Percentiles rank a stretch among this genome's conserved stretches.
Conservation (phyloP, 306 rosid species). For the Gillenia trifoliata region DNA sequence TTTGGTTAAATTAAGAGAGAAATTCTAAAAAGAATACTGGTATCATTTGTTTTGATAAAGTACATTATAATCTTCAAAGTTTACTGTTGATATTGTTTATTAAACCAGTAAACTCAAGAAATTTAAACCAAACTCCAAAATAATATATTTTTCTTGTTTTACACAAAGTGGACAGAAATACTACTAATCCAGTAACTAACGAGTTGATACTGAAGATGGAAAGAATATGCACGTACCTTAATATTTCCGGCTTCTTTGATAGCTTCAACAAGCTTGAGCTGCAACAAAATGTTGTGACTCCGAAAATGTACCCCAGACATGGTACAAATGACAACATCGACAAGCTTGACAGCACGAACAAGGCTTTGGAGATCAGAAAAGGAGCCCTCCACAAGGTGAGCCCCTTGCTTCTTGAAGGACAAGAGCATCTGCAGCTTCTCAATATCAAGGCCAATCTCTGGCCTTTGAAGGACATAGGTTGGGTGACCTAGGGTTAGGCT, state of each 20-base stretch:
- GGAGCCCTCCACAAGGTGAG: conserved; percentile 57
- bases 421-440: conserved; percentile 61
- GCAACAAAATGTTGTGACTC: conserved; percentile 59
- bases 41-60: no score
- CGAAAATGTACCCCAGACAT: conserved; percentile 79
- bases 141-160: no score
- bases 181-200: no score
- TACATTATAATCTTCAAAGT: no score
- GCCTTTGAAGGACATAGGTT: conserved; percentile 61
- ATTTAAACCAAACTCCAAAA: no score
- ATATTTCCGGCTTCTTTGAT: conserved; percentile 72
- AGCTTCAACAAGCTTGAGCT: conserved; percentile 81
- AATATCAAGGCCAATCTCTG: conserved; percentile 62
- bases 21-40: no score
- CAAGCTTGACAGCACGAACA: conserved; percentile 61
- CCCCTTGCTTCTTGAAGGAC: conserved; percentile 70
- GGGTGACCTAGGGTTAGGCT: conserved; percentile 61
- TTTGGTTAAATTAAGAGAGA: no score
- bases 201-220: neutral
- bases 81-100: no score
- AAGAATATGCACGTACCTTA: conserved; percentile 39
- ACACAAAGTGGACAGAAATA: no score
- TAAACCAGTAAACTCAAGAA: no score
- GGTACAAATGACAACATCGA: conserved; percentile 69
- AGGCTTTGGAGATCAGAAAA: conserved; percentile 61